Percentiles rank a stretch among this genome's conserved stretches.
phyloP scores from a whole-genome alignment of 1,139 yeast species.

The Nadsonia starkeyi-henricii region DNA sequence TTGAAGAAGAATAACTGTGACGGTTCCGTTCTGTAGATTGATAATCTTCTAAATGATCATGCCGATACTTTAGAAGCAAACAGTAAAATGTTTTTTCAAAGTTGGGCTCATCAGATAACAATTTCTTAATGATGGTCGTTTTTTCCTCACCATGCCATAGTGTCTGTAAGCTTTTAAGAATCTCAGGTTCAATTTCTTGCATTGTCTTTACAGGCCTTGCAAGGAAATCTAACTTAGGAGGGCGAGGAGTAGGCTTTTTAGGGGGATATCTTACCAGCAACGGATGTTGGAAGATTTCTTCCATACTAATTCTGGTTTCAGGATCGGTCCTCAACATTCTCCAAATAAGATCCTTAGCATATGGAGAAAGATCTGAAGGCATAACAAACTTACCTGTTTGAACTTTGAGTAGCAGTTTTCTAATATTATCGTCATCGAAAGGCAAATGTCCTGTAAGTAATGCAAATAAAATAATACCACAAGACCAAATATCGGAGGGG shows the following conservation, averaged over 20 bases:
- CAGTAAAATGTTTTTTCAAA: conserved; percentile 88
- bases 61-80: conserved; percentile 67
- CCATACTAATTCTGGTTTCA: conserved; percentile 56
- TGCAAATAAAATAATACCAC: conserved; percentile 92
- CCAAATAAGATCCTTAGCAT: conserved; percentile 76
- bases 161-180: conserved; percentile 71
- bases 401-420: conserved; percentile 73
- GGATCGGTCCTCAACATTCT: conserved; percentile 79
- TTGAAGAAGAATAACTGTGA: conserved; percentile 1
- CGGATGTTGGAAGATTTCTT: conserved; percentile 65
- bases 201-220: conserved; percentile 33
- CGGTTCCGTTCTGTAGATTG: background rate
- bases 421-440: conserved; percentile 89
- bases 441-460: conserved; percentile 89
- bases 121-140: conserved; percentile 41
- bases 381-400: conserved; percentile 78
- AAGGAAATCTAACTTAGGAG: conserved; percentile 12
- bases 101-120: conserved; percentile 46
- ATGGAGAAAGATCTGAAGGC: conserved; percentile 66
- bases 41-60: conserved; percentile 38
- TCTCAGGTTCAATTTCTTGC: conserved; percentile 63
- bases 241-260: conserved; percentile 5
- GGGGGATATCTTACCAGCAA: conserved; percentile 49
- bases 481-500: conserved; percentile 96
- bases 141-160: conserved; percentile 81